phyloP scores from a whole-genome alignment of 2,329 filamentous ascomycete species.

The Fusarium sp. region DNA sequence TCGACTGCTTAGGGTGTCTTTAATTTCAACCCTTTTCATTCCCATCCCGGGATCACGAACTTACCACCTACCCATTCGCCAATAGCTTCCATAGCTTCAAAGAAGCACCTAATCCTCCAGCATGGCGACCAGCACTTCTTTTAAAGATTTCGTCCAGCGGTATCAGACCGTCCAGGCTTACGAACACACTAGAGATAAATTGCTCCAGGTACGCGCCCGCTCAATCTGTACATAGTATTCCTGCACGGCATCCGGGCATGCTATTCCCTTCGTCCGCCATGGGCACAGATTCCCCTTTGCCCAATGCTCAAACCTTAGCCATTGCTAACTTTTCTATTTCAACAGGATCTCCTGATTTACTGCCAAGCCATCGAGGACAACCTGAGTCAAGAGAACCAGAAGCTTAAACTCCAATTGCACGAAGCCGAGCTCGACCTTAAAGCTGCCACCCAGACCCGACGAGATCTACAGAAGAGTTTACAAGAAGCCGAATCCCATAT shows the following conservation, averaged over 20 bases:
- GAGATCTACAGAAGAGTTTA: conserved; percentile 62
- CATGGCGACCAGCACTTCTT: conserved; percentile 45
- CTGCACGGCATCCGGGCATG: not conserved
- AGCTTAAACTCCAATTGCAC: conserved; percentile 55
- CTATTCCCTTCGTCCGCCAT: conserved; percentile 13
- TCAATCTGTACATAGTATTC: not conserved
- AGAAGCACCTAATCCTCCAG: conserved; percentile 16
- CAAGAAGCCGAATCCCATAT: conserved; percentile 53
- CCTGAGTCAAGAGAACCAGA: conserved; percentile 57
- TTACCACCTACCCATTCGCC: conserved; percentile 10
- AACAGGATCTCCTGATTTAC: conserved; percentile 49
- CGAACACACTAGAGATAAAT: conserved; percentile 54
- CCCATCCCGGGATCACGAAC: conserved; percentile 3
- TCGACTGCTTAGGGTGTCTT: not conserved
- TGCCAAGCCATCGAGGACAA: conserved; percentile 56
- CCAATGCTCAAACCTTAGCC: not conserved
- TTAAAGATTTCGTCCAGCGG: conserved; percentile 60
- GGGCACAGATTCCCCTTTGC: not conserved
- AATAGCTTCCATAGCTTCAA: conserved; percentile 16
- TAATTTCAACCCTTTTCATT: not conserved
- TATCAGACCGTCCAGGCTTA: conserved; percentile 58
- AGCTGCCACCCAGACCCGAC: conserved; percentile 59
- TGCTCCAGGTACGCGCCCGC: conserved; percentile 59
- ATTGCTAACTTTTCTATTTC: conserved; percentile 10
- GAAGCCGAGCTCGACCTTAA: conserved; percentile 62